Percentiles rank a stretch among this genome's conserved stretches.
Evolutionary conservation across 2,329 filamentous ascomycete genomes (phyloP).

Genomic region (Epichloe gansuensis): DNA sequence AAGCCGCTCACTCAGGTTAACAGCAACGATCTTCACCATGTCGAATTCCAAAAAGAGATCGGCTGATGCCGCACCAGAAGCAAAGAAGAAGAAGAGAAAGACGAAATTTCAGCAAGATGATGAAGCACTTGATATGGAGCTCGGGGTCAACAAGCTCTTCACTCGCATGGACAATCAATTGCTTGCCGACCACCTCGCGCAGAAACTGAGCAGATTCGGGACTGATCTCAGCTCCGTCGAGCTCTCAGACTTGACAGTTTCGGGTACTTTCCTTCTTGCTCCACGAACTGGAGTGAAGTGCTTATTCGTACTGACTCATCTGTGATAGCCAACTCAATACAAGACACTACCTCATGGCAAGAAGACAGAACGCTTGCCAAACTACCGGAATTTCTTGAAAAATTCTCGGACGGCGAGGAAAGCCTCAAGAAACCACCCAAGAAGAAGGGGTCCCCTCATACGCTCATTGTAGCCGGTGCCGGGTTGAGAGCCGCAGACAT

Average conservation of each 20-base stretch:
- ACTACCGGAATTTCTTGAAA: conserved; percentile 66
- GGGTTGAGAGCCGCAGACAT: conserved; percentile 79
- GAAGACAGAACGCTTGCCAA: conserved; percentile 55
- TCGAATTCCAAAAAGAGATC: conserved; percentile 42
- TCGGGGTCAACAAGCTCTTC: conserved; percentile 68
- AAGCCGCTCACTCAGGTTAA: not conserved
- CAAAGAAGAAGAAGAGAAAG: conserved; percentile 40
- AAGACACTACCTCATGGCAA: conserved; percentile 66
- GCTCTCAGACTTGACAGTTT: conserved; percentile 67
- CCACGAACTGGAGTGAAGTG: not conserved
- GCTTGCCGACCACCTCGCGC: conserved; percentile 73
- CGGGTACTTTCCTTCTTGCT: conserved; percentile 39
- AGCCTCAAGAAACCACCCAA: conserved; percentile 52
- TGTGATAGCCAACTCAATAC: conserved; percentile 54
- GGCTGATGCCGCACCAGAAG: conserved; percentile 31
- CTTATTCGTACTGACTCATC: conserved; percentile 3
- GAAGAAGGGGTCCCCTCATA: conserved; percentile 65
- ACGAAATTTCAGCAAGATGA: conserved; percentile 39
- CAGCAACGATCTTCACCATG: conserved; percentile 14
- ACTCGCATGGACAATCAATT: conserved; percentile 71
- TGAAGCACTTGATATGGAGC: conserved; percentile 49
- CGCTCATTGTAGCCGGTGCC: conserved; percentile 73
- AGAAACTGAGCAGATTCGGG: conserved; percentile 66
- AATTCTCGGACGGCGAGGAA: conserved; percentile 42
- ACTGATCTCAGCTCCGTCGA: conserved; percentile 73